These are phyloP conservation scores for Xylaria sp. DNA, from an alignment of 2,329 filamentous ascomycete genomes.

Conservation along the genomic window DNA sequence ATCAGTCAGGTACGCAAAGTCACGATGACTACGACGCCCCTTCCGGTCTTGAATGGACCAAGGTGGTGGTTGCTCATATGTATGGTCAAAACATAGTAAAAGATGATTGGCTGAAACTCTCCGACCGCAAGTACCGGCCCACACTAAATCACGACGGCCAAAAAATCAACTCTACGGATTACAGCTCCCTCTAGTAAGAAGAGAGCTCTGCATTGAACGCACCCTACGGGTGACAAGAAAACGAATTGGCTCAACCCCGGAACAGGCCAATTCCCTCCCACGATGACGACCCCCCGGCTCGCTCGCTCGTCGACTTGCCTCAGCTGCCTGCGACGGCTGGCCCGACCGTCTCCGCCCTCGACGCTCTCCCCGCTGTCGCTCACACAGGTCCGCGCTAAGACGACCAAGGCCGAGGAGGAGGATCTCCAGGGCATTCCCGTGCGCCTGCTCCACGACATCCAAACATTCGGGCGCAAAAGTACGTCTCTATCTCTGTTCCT, in stretches of 20 bases:
- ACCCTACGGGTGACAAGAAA: background rate
- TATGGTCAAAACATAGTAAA: background rate
- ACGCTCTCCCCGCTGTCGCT: conserved; percentile 29
- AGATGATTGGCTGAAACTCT: conserved; percentile 2
- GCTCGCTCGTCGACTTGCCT: conserved; percentile 37
- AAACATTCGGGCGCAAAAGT: conserved; percentile 45
- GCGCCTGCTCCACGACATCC: conserved; percentile 46
- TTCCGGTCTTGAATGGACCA: too few species aligned
- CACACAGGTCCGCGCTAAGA: conserved; percentile 42
- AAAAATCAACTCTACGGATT: background rate
- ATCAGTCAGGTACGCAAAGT: too few species aligned
- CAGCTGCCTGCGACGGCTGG: conserved; percentile 37
- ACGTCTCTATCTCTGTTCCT: conserved; percentile 5
- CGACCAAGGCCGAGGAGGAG: conserved; percentile 39
- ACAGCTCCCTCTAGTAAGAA: conserved; percentile 2
- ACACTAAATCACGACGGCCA: conserved; percentile 19
- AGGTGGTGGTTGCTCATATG: too few species aligned
- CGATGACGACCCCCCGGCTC: conserved; percentile 29
- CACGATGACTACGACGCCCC: too few species aligned
- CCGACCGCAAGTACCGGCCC: conserved; percentile 10
- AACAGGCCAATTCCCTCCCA: conserved; percentile 1
- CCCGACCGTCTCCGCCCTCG: conserved; percentile 23
- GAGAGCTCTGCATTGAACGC: background rate
- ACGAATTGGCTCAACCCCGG: conserved; percentile 3
- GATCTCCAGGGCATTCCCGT: conserved; percentile 47